phyloP scores from a whole-genome alignment of 768 basidiomycete species.

The Termitomyces sp. region DNA sequence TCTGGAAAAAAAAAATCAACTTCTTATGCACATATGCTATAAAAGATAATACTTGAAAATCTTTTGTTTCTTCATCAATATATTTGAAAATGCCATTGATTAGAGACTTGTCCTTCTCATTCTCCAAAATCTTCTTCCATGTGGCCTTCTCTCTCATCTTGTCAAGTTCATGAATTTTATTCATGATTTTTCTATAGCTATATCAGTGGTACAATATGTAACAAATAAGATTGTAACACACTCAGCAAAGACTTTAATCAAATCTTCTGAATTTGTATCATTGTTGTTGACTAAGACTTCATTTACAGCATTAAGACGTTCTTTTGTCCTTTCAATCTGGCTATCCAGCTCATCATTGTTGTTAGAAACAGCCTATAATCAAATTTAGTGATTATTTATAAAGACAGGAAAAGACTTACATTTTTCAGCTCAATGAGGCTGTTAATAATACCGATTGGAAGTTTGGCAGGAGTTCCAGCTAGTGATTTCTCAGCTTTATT shows the following conservation, averaged over 20 bases:
- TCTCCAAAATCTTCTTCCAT: conserved; percentile 8
- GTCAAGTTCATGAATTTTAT: neutral
- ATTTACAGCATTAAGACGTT: neutral
- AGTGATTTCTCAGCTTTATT: neutral
- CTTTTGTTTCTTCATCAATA: conserved; percentile 14
- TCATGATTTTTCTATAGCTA: neutral
- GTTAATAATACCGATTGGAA: neutral
- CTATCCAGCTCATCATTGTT: neutral
- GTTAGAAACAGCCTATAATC: neutral
- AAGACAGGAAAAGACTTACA: neutral
- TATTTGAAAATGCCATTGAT: neutral
- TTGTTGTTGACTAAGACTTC: neutral
- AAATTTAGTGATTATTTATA: neutral
- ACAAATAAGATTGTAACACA: neutral
- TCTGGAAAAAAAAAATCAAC: neutral
- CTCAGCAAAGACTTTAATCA: neutral
- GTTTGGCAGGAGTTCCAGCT: neutral
- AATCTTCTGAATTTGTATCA: neutral
- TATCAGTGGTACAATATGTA: neutral
- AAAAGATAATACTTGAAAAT: conserved; percentile 12
- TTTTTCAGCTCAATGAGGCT: neutral
- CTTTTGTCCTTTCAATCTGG: neutral
- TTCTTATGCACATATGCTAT: too few relatives aligned
- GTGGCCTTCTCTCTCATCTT: neutral
- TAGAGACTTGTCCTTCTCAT: conserved; percentile 6